These are phyloP conservation scores for Arthrinium puccinioides DNA, from an alignment of 2,329 filamentous ascomycete genomes.

Conservation along the genomic window DNA sequence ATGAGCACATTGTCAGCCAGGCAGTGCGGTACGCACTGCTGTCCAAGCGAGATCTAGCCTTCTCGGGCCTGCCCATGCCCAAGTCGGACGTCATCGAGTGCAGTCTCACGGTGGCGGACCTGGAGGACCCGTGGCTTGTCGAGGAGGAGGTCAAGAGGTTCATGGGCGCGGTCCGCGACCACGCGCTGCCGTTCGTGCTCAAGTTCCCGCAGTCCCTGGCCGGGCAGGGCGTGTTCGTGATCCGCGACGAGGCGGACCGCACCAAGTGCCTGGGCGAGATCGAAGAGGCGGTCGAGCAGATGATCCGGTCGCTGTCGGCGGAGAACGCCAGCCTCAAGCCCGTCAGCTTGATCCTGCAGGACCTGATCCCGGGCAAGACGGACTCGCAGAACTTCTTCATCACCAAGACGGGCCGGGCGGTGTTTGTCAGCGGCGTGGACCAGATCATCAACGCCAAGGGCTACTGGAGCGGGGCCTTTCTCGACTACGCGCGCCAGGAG, in stretches of 20 bases:
- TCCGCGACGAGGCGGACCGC: not conserved
- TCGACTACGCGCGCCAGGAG: conserved; percentile 1
- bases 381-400: not conserved
- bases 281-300: not conserved
- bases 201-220: conserved; percentile 1
- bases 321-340: not conserved
- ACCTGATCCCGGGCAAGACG: not conserved
- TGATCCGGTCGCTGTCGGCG: not conserved
- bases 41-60: not conserved
- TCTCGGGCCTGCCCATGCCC: not conserved
- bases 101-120: not conserved
- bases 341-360: not conserved
- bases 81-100: not conserved
- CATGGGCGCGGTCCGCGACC: not conserved
- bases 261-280: not conserved
- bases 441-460: not conserved
- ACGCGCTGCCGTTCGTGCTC: not conserved
- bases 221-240: not conserved
- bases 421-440: conserved; percentile 1
- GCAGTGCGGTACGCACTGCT: not conserved
- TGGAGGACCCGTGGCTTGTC: not conserved
- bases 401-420: not conserved
- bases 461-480: not conserved
- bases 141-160: not conserved
- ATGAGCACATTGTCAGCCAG: not conserved